Base-by-base conservation (phyloP, 192 early-diverging fungal species). In the Backusella tarrabulga region DNA sequence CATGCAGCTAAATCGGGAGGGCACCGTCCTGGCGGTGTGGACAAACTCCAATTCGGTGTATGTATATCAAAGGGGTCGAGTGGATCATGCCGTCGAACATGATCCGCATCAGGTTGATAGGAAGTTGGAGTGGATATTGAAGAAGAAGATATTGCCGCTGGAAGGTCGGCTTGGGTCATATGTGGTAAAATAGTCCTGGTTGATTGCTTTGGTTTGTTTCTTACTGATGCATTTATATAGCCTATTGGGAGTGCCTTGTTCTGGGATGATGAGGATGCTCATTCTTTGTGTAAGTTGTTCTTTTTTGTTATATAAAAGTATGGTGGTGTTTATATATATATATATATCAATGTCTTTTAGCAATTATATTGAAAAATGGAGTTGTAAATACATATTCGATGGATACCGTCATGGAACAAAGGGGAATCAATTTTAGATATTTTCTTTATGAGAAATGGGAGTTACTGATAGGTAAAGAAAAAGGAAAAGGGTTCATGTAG, bases 21-120 rank as follows among this genome's bases (percentile, higher is more conserved):
- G 81, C 0, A 76, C 71, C 1, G 68, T 82, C 4, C 50, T 74
- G 40, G 69, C 63, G 14, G 35, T 75, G 7, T 78, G 80, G 80
- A 78, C 77, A 4, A 41, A 79, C 17, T 42, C 68, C 3, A 78
- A 82, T 32, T 29, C 74, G 12, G n/a, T 82, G 9, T 76, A 78
- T 40, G 68, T 82, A 9, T 79, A 76, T 73, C 76, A 79, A 68
- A 40, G 81, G 26, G 81, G 81, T 0, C 1, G 35, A 7, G 81
- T 60, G 19, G 74, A 80, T 12, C 46, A 5, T 14, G 11, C 38
- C 42, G 14, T 19, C 23, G 17, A 5, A 34, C 42, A 14, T 38
- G 40, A 23, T 32, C 70, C 70, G 0, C 40, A 71, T 17, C 36
- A 71, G 23, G 21, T 71, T 8, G 70, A 71, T 35, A 26, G 36